Conservation (phyloP, 257 asterid genomes). For the Hygrophila difformis region DNA sequence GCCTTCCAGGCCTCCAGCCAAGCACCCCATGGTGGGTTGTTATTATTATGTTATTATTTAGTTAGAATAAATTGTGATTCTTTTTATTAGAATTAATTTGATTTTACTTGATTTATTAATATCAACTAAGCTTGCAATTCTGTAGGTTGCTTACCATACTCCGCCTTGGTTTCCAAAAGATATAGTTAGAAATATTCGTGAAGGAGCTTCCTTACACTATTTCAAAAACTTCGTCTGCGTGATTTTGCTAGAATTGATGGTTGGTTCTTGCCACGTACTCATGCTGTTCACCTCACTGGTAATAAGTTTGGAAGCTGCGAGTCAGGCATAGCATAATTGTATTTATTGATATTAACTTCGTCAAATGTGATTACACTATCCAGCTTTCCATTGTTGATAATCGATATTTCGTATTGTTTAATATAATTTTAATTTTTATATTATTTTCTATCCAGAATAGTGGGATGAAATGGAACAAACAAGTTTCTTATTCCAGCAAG, state of each 20-base stretch:
- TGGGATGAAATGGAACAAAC: conserved; percentile 98
- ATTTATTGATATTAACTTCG: conserved; percentile 85
- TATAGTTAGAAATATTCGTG: conserved; percentile 51
- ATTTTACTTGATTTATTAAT: too few relatives aligned
- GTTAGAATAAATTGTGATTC: too few relatives aligned
- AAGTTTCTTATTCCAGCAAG: conserved; percentile 88
- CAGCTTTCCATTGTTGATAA: conserved; percentile 3
- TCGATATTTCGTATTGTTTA: too few relatives aligned
- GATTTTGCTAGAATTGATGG: conserved; percentile 96
- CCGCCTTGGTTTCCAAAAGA: conserved; percentile 83
- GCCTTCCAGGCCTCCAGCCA: too few relatives aligned
- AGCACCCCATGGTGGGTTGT: too few relatives aligned
- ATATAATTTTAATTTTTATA: conserved; percentile 10
- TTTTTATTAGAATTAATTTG: too few relatives aligned
- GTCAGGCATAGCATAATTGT: conserved; percentile 58
- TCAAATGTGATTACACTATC: conserved; percentile 23
- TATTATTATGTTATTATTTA: too few relatives aligned
- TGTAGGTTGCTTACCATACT: conserved; percentile 78
- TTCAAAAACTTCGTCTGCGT: conserved; percentile 66
- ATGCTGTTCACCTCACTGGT: conserved; percentile 37
- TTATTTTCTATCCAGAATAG: conserved; percentile 47
- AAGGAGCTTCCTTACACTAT: conserved; percentile 76
- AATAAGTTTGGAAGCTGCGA: conserved; percentile 55
- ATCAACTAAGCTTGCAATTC: conserved; percentile 10
- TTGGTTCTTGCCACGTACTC: conserved; percentile 66